Evolutionary conservation across 1,284 basidiomycete species (phyloP), one percentile per base, ranked within the genome.

Genomic region (Cutaneotrichosporon sp.): DNA sequence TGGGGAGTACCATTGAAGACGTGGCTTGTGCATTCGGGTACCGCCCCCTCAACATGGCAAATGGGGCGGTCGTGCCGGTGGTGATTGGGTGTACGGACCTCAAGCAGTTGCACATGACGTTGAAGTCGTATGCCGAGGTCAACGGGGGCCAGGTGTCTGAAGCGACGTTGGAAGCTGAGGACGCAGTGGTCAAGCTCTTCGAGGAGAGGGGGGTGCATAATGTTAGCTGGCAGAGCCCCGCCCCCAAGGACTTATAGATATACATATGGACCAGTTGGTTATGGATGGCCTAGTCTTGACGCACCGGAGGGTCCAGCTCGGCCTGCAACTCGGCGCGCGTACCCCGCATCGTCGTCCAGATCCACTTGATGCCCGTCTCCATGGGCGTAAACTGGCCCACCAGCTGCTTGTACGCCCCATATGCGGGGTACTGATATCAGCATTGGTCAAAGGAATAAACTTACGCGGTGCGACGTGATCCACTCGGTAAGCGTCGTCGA

Each of bases 311-410:
- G 49, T 30, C 38, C 36, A 69, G 50, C 50, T 65, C 49, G 2
- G 22, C 32, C 42, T 59, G 30, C 10, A 63, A 36, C 13, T 14
- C 13, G 4, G 53, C 47, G 13, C 63, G 21, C 18, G 57, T 63
- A 0, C 66, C 66, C 1, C n/a, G 26, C 4, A 72, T 13, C n/a
- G 59, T 66, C 10, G 74, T 67, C 73, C 75, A 82, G 3, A 81
- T 14, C 46, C 69, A 74, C 40, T 80, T 73, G 56, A 80, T 56
- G 3, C 76, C 58, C 0, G 89, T 89, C 62, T 83, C 75, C 60
- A 84, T 71, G 6, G 88, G 88, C 11, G 83, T 77, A 75, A 95
- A 94, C 88, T 92, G 91, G 30, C 86, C 88, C n/a, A 95, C 91
- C 22, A 92, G 84, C 68, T 83, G 78, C 76, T 88, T 86, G 77